Percentiles rank a stretch among this genome's conserved stretches.
Evolutionary conservation across 202 grass and related monocot genomes (phyloP).

Genomic region (Setaria italica): DNA sequence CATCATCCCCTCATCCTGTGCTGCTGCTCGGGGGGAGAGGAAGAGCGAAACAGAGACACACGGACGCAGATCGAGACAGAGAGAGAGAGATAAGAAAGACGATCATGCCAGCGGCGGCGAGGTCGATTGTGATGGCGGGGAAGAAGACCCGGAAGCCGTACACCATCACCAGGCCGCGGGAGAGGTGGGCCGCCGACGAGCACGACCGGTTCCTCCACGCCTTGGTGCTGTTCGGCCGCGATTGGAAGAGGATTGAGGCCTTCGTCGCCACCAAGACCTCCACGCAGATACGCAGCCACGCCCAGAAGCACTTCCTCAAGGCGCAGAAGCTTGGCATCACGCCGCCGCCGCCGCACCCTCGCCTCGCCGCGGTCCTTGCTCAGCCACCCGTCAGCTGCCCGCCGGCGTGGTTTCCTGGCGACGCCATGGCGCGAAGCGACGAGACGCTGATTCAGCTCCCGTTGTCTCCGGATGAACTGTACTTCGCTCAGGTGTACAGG

Average conservation of each 20-base stretch:
- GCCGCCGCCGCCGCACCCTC: conserved; percentile 59
- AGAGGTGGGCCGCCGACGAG: conserved; percentile 49
- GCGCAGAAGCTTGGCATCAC: conserved; percentile 55
- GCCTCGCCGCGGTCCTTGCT: conserved; percentile 34
- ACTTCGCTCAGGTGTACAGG: conserved; percentile 1
- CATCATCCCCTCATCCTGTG: background rate
- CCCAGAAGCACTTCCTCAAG: conserved; percentile 84
- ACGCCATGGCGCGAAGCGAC: too few relatives aligned
- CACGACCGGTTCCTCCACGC: conserved; percentile 48
- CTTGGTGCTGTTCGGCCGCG: conserved; percentile 57
- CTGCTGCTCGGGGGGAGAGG: background rate
- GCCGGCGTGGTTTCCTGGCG: background rate
- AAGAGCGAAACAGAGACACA: background rate
- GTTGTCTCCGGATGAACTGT: background rate
- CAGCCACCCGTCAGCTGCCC: background rate
- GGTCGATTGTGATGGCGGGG: background rate
- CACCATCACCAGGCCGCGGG: conserved; percentile 49
- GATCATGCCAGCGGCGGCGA: background rate
- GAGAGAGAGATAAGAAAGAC: background rate
- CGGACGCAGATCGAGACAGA: background rate
- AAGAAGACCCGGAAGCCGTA: conserved; percentile 50
- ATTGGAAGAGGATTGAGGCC: conserved; percentile 84
- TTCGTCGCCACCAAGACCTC: conserved; percentile 79
- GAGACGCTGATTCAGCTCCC: background rate
- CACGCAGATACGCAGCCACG: conserved; percentile 85